These are phyloP conservation scores for Globisporangium takayamanum DNA, from an alignment of 352 stramenopile species.

Conservation along the genomic window DNA sequence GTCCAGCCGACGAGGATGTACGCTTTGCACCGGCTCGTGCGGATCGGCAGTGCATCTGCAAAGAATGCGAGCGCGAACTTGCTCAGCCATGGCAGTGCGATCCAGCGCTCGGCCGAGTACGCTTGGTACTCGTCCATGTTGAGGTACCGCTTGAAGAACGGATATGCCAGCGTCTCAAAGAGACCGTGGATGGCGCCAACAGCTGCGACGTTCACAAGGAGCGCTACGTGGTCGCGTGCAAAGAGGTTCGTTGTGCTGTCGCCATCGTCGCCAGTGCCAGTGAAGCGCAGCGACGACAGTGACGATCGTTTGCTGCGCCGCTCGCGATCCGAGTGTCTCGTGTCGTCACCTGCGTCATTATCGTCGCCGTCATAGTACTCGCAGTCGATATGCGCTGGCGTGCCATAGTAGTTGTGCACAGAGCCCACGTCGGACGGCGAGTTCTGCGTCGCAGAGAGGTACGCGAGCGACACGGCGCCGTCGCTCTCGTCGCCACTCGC, in stretches of 20 bases:
- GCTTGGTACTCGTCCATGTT: conserved; percentile 68
- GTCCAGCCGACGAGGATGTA: conserved; percentile 53
- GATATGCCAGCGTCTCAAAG: conserved; percentile 49
- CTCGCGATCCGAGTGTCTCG: background rate
- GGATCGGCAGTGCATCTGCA: conserved; percentile 45
- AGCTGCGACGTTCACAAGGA: conserved; percentile 50
- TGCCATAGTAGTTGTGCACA: conserved; percentile 10
- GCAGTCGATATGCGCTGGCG: conserved; percentile 1
- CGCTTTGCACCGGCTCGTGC: conserved; percentile 30
- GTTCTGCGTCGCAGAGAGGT: conserved; percentile 12
- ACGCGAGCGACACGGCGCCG: conserved; percentile 20
- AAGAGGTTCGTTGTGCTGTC: conserved; percentile 14
- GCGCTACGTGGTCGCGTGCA: conserved; percentile 28
- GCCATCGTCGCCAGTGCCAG: too few species aligned
- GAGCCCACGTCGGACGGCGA: conserved; percentile 12
- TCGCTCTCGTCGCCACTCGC: conserved; percentile 14
- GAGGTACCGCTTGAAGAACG: conserved; percentile 67
- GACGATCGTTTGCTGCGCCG: conserved; percentile 1
- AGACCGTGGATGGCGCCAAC: conserved; percentile 48
- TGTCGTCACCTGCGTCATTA: conserved; percentile 5
- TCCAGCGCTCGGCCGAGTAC: conserved; percentile 38
- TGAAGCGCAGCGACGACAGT: too few species aligned
- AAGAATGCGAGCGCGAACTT: conserved; percentile 46
- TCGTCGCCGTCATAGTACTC: conserved; percentile 6
- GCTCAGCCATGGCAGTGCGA: conserved; percentile 52